These are phyloP conservation scores for Rhipidocladum racemiflorum DNA, from an alignment of 176 grass and related monocot genomes.

Conservation along the genomic window DNA sequence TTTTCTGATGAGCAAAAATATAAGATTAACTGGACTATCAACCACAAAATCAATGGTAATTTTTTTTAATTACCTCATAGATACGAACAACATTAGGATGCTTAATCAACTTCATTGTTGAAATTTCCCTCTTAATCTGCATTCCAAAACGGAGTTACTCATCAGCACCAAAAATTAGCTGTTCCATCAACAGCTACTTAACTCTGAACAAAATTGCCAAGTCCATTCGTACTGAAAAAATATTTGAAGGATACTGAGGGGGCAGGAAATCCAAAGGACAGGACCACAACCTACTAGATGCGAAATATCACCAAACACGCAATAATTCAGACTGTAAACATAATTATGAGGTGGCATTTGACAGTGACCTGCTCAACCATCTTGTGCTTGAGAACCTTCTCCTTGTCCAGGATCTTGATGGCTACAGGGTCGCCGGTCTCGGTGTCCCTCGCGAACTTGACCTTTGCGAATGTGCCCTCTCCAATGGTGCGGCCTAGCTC, in stretches of 20 bases:
- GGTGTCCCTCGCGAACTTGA: constrained; percentile 72
- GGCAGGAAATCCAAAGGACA: not conserved
- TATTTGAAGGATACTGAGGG: too few species aligned
- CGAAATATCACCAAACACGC: constrained; percentile 25
- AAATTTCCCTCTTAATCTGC: constrained; percentile 96
- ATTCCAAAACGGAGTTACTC: constrained; percentile 18
- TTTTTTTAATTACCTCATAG: constrained; percentile 55
- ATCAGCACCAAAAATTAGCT: constrained; percentile 5
- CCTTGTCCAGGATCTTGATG: constrained; percentile 96
- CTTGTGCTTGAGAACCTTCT: constrained; percentile 95
- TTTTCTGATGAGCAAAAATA: not conserved
- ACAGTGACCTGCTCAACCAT: constrained; percentile 84
- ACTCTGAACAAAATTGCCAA: not conserved
- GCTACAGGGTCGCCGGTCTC: constrained; percentile 70
- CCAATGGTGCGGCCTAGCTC: constrained; percentile 92
- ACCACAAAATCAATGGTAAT: not conserved
- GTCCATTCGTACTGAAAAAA: too few species aligned
- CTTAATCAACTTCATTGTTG: constrained; percentile 96
- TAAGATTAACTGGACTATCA: constrained; percentile 1
- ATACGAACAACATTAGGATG: constrained; percentile 94
- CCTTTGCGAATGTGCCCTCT: constrained; percentile 91
- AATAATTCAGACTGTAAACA: constrained; percentile 19
- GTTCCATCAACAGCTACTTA: not conserved
- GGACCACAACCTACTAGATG: constrained; percentile 9
- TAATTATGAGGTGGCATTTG: not conserved